Percentiles rank a stretch among this genome's conserved stretches.
Conservation (phyloP, 352 stramenopile species). For the Globisporangium rhizosaccharum region DNA sequence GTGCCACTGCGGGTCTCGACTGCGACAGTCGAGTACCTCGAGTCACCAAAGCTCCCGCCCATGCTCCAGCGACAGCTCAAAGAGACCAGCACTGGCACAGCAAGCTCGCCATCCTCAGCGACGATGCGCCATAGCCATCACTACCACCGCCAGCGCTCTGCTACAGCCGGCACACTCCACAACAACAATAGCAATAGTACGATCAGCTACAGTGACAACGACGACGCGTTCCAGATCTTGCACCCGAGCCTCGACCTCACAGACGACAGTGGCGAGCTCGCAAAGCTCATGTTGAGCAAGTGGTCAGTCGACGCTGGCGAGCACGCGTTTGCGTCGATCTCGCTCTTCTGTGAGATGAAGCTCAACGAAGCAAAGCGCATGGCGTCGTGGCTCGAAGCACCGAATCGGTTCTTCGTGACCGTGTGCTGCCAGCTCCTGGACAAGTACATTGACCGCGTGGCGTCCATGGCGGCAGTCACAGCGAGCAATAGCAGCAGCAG, state of each 20-base stretch:
- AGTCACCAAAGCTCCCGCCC: slow-evolving; percentile 26
- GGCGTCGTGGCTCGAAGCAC: slow-evolving; percentile 60
- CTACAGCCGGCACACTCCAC: slow-evolving; percentile 1
- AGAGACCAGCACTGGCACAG: neutral
- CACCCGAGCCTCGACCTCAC: slow-evolving; percentile 50
- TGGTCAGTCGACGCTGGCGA: slow-evolving; percentile 61
- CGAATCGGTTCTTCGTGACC: slow-evolving; percentile 71
- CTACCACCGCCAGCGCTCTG: neutral
- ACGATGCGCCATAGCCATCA: neutral
- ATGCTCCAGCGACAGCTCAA: slow-evolving; percentile 27
- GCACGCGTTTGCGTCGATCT: slow-evolving; percentile 50
- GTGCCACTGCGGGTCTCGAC: slow-evolving; percentile 26
- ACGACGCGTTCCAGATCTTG: slow-evolving; percentile 44
- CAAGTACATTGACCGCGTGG: slow-evolving; percentile 47
- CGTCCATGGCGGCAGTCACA: neutral
- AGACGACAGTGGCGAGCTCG: slow-evolving; percentile 55
- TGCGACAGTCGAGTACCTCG: slow-evolving; percentile 26
- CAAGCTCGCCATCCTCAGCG: neutral
- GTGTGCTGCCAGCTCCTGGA: slow-evolving; percentile 64
- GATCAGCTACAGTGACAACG: slow-evolving; percentile 8
- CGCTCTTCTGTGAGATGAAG: slow-evolving; percentile 78
- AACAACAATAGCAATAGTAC: slow-evolving; percentile 2
- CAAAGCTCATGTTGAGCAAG: slow-evolving; percentile 51
- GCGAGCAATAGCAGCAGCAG: slow-evolving; percentile 13
- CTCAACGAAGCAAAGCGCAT: slow-evolving; percentile 72